Percentiles rank a stretch among this genome's conserved stretches.
These are phyloP conservation scores for Lactarius tabidus DNA, from an alignment of 768 basidiomycete species.

Conservation along the genomic window DNA sequence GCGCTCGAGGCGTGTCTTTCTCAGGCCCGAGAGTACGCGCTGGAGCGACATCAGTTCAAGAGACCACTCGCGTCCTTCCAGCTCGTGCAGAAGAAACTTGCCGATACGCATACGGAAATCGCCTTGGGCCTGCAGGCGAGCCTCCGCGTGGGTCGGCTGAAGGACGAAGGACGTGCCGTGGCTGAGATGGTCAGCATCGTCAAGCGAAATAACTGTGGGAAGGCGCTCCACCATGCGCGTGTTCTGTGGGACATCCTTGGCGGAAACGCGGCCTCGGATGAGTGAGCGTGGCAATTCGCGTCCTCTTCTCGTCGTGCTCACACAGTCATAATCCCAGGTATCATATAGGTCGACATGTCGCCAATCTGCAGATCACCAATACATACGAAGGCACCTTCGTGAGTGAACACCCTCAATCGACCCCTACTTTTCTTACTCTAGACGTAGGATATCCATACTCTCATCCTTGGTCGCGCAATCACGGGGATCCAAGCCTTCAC, in stretches of 20 bases:
- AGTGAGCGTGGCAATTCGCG: constrained; percentile 49
- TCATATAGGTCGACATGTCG: constrained; percentile 91
- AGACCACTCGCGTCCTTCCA: constrained; percentile 92
- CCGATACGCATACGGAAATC: constrained; percentile 86
- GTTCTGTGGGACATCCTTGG: constrained; percentile 86
- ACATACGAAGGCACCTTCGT: constrained; percentile 76
- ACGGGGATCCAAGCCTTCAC: constrained; percentile 87
- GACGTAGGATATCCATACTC: constrained; percentile 76
- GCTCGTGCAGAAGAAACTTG: constrained; percentile 96
- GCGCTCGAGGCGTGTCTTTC: constrained; percentile 88
- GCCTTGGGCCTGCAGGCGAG: constrained; percentile 73
- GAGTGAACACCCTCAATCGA: background rate
- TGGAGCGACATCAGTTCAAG: constrained; percentile 87
- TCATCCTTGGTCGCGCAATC: constrained; percentile 90
- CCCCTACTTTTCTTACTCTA: constrained; percentile 21
- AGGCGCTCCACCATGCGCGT: constrained; percentile 81
- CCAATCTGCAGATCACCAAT: constrained; percentile 92
- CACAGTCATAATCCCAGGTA: constrained; percentile 47
- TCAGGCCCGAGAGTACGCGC: constrained; percentile 74
- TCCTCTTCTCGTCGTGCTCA: background rate
- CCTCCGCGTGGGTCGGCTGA: constrained; percentile 75
- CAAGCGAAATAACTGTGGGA: constrained; percentile 95
- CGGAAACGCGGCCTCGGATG: constrained; percentile 90
- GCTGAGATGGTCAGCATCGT: constrained; percentile 95
- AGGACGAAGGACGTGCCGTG: constrained; percentile 66